Base-by-base conservation (phyloP, 305 asterid species). In the Petunia hybrid region DNA sequence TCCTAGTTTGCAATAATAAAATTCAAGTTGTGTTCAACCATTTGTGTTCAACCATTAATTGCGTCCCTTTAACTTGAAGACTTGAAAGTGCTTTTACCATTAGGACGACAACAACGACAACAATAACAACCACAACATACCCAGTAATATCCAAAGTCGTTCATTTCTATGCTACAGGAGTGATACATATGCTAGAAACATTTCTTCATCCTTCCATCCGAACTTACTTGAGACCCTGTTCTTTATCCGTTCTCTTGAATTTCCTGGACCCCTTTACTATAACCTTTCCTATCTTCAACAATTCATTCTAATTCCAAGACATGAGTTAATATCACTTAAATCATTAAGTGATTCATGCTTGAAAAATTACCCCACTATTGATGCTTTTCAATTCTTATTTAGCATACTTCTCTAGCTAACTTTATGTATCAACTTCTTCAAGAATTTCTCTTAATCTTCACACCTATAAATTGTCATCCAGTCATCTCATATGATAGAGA, bases 341-440 rank as follows among this genome's bases (percentile, higher is more conserved):
- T n/a, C 35, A n/a, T 57, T 57, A 57, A 0, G 35, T 57, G 63
- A n/a, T 57, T 57, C n/a, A 57, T 57, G 6, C 10, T 57, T 4
- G 36, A n/a, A 57, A 22, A n/a, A 57, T 57, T n/a, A n/a, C 63
- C 36, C 63, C 63, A 57, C 61, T 53, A 56, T 56, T 56, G 61
- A 4, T 56, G 31, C 61, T 4, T 56, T 56, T 56, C 61, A 12
- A 56, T n/a, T 57, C 22, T 16, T 57, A 57, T 57, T 57, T n/a
- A 57, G 63, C 63, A 57, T 57, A 57, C 8, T 3, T 57, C 4
- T 57, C 63, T 57, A n/a, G 63, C 63, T 53, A 53, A 53, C 59
- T 3, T 53, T 1, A 55, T 22, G 31, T 55, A 55, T 55, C 61
- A 13, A 13, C 31, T 13, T 55, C 13, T 22, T 5, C 61, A 55